Conservation (phyloP, 2,329 filamentous ascomycete species). For the Pseudogymnoascus sp. region DNA sequence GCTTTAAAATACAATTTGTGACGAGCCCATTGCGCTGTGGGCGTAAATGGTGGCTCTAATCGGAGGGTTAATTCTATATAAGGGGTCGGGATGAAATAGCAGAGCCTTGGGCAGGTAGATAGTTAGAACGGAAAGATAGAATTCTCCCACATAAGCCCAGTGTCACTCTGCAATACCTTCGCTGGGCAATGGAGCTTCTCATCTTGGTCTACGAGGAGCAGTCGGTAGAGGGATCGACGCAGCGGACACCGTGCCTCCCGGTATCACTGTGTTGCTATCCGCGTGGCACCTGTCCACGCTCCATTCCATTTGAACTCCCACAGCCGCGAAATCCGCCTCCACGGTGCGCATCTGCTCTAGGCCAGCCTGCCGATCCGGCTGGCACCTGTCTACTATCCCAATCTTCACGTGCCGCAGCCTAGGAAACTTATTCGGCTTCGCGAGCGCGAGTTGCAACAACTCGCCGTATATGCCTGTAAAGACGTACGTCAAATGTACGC, state of each 20-base stretch:
- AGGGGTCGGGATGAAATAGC: too few relatives aligned
- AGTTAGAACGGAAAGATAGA: too few relatives aligned
- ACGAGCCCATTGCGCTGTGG: too few relatives aligned
- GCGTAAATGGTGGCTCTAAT: too few relatives aligned
- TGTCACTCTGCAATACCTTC: too few relatives aligned
- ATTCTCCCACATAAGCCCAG: too few relatives aligned
- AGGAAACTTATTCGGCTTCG: neutral
- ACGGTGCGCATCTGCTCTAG: neutral
- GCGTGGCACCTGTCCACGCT: neutral
- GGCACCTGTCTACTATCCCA: neutral
- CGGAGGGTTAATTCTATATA: too few relatives aligned
- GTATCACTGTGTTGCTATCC: neutral
- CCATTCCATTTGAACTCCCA: neutral
- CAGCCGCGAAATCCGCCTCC: neutral
- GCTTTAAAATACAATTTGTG: too few relatives aligned
- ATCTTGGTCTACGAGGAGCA: too few relatives aligned
- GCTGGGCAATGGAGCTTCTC: too few relatives aligned
- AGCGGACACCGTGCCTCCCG: neutral
- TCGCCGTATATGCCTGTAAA: neutral
- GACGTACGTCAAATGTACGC: neutral
- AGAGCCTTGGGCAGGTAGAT: too few relatives aligned
- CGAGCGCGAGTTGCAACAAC: neutral
- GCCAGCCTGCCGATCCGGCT: neutral
- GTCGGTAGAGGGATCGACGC: too few relatives aligned
- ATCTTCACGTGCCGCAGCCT: neutral